Evolutionary conservation across 2,329 filamentous ascomycete species (phyloP), one percentile per base, ranked within the genome.

Genomic region (Knoxdaviesia capensis): DNA sequence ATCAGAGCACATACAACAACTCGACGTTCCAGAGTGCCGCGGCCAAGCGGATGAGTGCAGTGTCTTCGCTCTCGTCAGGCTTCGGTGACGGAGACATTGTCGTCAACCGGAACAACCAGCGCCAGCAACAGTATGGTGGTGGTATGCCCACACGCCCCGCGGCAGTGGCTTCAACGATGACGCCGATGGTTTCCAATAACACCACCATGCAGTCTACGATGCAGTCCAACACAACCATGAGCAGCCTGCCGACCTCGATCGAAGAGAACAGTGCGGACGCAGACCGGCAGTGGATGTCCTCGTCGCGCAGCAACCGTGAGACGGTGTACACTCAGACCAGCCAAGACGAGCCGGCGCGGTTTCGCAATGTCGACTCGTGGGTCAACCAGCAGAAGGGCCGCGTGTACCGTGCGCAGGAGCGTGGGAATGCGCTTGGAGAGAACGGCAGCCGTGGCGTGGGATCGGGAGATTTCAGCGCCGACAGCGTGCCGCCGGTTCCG

Each of bases 11-110:
- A 20, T 20, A 20, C 20, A 20, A 20, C 20, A 20, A 20, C 20
- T 20, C 42, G 2, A 44, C 39, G 28, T 31, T 43, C 9, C 42
- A 41, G 6, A 44, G 42, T 11, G 38, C 36, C 20, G 34, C 37
- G n/a, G 44, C 41, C 28, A 11, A 3, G 32, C 60, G 64, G 6
- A 52, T 56, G 4, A 73, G 68, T 45, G 65, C 66, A 39, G 50
- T 74, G 32, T 77, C 74, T 0, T 77, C 73, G 0, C 58, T 78
- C 4, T 77, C 74, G 0, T 78, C 74, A 0, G 74, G 73, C 6
- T 77, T 77, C 46, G 74, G 74, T 11, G 73, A 78, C 49, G 70
- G 66, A 29, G 69, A 75, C 38, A 71, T 76, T 31, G 63, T 71
- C 32, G 31, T 41, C 29, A 48, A 42, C 36, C 46, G 46, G 47